These are phyloP conservation scores for Phytophthora capsici DNA, from an alignment of 352 stramenopile genomes.

Conservation along the genomic window DNA sequence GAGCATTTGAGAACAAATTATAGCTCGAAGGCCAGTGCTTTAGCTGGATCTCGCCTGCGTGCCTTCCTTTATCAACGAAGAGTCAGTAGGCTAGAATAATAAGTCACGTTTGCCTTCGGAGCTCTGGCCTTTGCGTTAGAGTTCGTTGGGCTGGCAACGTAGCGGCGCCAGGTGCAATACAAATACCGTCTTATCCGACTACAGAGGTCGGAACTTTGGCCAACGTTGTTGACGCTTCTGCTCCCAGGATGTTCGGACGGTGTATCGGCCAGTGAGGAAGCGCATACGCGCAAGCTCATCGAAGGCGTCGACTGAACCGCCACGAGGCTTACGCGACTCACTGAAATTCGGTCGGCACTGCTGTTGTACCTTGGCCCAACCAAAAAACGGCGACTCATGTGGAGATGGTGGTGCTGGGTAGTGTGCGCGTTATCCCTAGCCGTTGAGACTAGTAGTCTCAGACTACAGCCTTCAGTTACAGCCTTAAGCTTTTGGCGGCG, in stretches of 20 bases:
- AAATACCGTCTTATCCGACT: constrained; percentile 13
- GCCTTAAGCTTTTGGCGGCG: not conserved
- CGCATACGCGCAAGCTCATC: not conserved
- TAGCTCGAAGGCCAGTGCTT: constrained; percentile 18
- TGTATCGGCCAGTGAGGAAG: constrained; percentile 5
- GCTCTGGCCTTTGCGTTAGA: constrained; percentile 6
- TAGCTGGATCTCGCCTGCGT: constrained; percentile 21
- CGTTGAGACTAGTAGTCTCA: too few relatives aligned
- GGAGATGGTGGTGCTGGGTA: too few relatives aligned
- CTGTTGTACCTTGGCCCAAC: not conserved
- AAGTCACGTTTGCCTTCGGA: constrained; percentile 17
- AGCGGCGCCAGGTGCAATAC: not conserved
- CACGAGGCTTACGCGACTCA: not conserved
- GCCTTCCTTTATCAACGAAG: constrained; percentile 23
- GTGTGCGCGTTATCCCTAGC: too few relatives aligned
- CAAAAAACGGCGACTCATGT: too few relatives aligned
- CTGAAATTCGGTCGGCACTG: not conserved
- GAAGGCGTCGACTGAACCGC: not conserved
- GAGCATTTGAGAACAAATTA: constrained; percentile 36
- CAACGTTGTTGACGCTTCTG: not conserved
- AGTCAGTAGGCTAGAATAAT: constrained; percentile 35
- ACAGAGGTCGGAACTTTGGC: constrained; percentile 4
- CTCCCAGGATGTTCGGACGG: not conserved
- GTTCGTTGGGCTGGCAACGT: not conserved
- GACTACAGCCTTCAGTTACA: too few relatives aligned